Conservation (phyloP, 2,329 filamentous ascomycete genomes). For the Escovopsis sp. region DNA sequence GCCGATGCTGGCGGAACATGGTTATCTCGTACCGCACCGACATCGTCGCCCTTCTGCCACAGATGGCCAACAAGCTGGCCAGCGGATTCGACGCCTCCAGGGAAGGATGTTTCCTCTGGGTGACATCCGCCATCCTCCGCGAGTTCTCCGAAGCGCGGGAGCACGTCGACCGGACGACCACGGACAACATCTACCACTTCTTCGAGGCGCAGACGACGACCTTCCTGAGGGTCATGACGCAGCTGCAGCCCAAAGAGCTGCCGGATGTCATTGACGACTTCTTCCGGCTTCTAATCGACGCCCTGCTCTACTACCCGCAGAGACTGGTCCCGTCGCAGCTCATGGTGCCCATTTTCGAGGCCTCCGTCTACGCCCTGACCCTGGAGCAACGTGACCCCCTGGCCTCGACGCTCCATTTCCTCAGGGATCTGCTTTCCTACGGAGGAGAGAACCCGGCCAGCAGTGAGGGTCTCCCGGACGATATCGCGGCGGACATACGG, state of each 20-base stretch:
- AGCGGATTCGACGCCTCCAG: constrained; percentile 70
- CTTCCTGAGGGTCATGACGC: constrained; percentile 79
- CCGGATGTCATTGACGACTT: constrained; percentile 89
- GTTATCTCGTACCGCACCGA: constrained; percentile 86
- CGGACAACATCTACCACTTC: constrained; percentile 80
- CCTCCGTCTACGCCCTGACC: constrained; percentile 71
- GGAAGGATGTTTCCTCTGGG: constrained; percentile 98
- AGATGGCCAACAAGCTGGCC: constrained; percentile 78
- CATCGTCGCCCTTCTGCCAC: constrained; percentile 70
- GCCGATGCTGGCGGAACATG: constrained; percentile 93
- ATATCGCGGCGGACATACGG: constrained; percentile 55
- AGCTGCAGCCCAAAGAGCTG: constrained; percentile 58
- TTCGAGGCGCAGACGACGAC: constrained; percentile 86
- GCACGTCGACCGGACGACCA: constrained; percentile 66
- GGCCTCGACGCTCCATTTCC: constrained; percentile 81
- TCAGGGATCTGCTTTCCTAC: constrained; percentile 82
- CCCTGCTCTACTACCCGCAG: constrained; percentile 81
- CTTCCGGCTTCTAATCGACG: constrained; percentile 84
- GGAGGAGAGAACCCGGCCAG: constrained; percentile 59
- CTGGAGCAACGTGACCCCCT: constrained; percentile 86
- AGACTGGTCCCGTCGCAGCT: constrained; percentile 68
- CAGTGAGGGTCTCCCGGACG: constrained; percentile 39
- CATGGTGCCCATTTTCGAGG: constrained; percentile 71
- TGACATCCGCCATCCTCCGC: constrained; percentile 82
- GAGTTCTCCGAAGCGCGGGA: constrained; percentile 90